Conservation (phyloP, 2,329 filamentous ascomycete genomes). For the Cadophora sp. region DNA sequence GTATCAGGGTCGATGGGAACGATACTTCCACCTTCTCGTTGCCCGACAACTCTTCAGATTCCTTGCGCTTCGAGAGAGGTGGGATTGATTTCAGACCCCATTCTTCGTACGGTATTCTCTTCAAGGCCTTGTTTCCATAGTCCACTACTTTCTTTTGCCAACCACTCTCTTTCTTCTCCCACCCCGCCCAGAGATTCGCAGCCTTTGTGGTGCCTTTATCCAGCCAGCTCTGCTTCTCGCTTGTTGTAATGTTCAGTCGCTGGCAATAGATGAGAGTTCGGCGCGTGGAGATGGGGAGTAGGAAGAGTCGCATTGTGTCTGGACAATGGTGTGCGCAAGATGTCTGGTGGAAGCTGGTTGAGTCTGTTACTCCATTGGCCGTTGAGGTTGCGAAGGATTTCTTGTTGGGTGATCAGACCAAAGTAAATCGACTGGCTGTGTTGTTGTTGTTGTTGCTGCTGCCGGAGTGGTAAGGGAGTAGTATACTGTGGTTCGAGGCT, state of each 20-base stretch:
- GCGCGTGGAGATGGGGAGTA: conserved; percentile 90
- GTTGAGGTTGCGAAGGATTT: not conserved
- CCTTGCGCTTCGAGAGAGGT: conserved; percentile 72
- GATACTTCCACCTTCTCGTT: conserved; percentile 74
- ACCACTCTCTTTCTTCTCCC: conserved; percentile 83
- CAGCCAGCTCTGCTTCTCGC: conserved; percentile 60
- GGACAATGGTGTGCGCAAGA: conserved; percentile 20
- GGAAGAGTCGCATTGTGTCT: conserved; percentile 81
- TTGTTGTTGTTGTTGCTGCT: not conserved
- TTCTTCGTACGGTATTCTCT: conserved; percentile 93
- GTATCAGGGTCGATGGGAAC: conserved; percentile 76
- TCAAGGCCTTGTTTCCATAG: conserved; percentile 85
- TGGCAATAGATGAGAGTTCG: conserved; percentile 94
- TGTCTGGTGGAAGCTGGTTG: conserved; percentile 4
- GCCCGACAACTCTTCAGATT: conserved; percentile 67
- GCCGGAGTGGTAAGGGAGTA: not conserved
- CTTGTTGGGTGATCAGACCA: too few relatives aligned
- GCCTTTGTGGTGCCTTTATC: conserved; percentile 77
- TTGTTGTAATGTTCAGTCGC: conserved; percentile 65
- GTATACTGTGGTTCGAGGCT: not conserved
- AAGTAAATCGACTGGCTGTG: not conserved
- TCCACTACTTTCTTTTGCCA: conserved; percentile 90
- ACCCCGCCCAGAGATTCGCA: conserved; percentile 79
- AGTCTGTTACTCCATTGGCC: conserved; percentile 10
- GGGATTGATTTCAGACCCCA: conserved; percentile 97